A percentile compares a stretch with the other conserved stretches of the same genome.
Evolutionary conservation across 805 yeast species (phyloP).

Genomic region (Groenewaldozyma salmanticensis): DNA sequence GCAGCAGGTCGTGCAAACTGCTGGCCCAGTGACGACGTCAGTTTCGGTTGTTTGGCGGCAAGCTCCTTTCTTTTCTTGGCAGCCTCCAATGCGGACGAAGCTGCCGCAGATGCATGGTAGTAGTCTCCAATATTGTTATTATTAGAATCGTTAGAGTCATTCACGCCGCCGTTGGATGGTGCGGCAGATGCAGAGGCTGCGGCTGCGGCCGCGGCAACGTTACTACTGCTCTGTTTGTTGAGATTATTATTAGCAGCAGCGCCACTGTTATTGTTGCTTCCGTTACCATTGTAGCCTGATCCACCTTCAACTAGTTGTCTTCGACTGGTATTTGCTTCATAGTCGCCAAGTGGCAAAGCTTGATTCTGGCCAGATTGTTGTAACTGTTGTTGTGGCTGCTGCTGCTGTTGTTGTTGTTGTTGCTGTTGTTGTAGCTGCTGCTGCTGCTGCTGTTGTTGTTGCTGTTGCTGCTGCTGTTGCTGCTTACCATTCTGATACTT

Average conservation of each 20-base stretch:
- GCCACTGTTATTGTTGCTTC: slow-evolving; percentile 6
- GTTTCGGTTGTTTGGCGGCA: not conserved
- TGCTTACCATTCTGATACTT: slow-evolving; percentile 36
- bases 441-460: slow-evolving; percentile 30
- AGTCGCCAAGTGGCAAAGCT: not conserved
- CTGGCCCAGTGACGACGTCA: not conserved
- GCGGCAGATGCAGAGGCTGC: not conserved
- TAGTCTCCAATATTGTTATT: not conserved
- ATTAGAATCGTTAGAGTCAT: not conserved
- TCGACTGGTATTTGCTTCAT: not conserved
- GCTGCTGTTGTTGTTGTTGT: slow-evolving; percentile 5
- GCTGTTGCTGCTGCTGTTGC: slow-evolving; percentile 9
- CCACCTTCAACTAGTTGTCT: not conserved
- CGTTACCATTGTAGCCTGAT: slow-evolving; percentile 10
- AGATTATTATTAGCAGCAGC: not conserved
- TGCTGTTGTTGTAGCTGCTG: slow-evolving; percentile 11
- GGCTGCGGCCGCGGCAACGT: not conserved
- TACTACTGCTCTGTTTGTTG: no score
- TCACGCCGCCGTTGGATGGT: not conserved
- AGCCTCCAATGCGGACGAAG: not conserved
- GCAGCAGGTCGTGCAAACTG: no score
- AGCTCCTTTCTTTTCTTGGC: not conserved
- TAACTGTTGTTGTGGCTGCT: slow-evolving; percentile 9
- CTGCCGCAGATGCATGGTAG: not conserved
- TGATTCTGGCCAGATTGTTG: not conserved